Conservation (phyloP, 176 grass and related monocot species). For the Raddia guianensis region DNA sequence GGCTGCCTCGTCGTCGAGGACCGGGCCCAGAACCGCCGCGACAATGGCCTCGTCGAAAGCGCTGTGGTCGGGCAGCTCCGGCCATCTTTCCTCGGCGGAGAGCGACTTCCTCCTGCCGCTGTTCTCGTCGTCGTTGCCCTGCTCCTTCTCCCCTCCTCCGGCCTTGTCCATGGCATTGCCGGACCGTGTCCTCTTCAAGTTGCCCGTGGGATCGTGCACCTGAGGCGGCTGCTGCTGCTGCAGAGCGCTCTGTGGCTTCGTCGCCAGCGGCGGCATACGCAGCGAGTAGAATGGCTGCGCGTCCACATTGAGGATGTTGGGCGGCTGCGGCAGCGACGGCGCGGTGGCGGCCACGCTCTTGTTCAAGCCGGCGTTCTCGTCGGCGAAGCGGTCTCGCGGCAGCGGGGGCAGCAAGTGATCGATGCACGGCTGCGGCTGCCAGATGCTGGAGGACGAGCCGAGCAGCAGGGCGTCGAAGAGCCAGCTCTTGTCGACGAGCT, state of each 20-base stretch:
- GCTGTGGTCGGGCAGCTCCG: conserved; percentile 78
- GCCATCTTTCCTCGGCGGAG: conserved; percentile 71
- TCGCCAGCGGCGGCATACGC: conserved; percentile 41
- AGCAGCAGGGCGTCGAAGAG: conserved; percentile 76
- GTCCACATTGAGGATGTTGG: conserved; percentile 67
- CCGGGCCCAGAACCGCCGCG: conserved; percentile 55
- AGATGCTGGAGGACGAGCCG: conserved; percentile 73
- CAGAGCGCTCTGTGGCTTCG: conserved; percentile 35
- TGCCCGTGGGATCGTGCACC: conserved; percentile 57
- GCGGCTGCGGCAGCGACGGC: background rate
- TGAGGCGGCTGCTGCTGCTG: conserved; percentile 9
- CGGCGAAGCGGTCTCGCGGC: conserved; percentile 51
- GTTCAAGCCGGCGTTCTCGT: conserved; percentile 54
- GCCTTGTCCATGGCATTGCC: conserved; percentile 52
- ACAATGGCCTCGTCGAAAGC: conserved; percentile 87
- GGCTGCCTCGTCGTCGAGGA: conserved; percentile 47
- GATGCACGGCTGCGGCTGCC: conserved; percentile 89
- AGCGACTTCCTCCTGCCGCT: conserved; percentile 59
- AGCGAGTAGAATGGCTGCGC: conserved; percentile 83
- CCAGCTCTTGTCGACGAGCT: conserved; percentile 60
- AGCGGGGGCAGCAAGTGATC: conserved; percentile 56
- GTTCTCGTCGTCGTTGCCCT: conserved; percentile 37
- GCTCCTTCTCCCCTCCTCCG: conserved; percentile 27
- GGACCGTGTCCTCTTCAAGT: conserved; percentile 91
- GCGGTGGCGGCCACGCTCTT: conserved; percentile 11